Conservation (phyloP, 1,139 yeast genomes). For the Entelexis paramagnoliae region DNA sequence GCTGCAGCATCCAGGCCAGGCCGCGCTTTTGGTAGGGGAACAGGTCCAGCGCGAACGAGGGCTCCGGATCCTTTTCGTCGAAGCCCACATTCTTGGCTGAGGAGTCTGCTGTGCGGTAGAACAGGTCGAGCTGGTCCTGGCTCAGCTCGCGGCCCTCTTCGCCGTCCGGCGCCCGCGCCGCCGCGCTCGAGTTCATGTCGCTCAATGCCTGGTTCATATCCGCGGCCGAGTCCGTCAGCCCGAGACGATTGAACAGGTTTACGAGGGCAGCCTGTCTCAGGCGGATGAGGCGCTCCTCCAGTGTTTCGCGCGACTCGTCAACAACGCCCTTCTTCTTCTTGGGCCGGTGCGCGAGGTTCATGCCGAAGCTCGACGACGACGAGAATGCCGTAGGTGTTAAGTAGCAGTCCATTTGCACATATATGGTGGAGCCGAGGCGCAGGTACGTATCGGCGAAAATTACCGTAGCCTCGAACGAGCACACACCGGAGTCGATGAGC, state of each 20-base stretch:
- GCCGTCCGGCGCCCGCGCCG: constrained; percentile 20
- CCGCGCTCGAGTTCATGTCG: background rate
- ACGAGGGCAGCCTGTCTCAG: constrained; percentile 50
- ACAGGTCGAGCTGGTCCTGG: constrained; percentile 63
- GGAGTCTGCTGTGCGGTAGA: constrained; percentile 47
- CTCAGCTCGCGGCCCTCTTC: constrained; percentile 41
- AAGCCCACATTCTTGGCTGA: constrained; percentile 23
- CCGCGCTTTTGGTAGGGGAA: constrained; percentile 74
- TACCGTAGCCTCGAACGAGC: constrained; percentile 48
- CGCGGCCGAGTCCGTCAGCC: constrained; percentile 26
- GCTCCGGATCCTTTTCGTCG: constrained; percentile 52
- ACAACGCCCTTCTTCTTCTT: constrained; percentile 16
- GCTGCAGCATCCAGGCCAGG: constrained; percentile 64
- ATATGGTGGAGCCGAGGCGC: constrained; percentile 63
- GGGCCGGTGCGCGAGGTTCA: constrained; percentile 4
- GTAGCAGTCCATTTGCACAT: constrained; percentile 53
- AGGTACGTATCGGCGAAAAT: constrained; percentile 50
- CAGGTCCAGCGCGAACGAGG: constrained; percentile 46
- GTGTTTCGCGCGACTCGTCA: constrained; percentile 40
- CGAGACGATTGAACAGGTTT: constrained; percentile 45
- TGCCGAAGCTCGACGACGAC: constrained; percentile 3
- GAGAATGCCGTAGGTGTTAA: constrained; percentile 45
- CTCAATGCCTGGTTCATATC: constrained; percentile 8
- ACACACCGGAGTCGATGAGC: constrained; percentile 47
- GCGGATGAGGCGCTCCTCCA: constrained; percentile 44